These are phyloP conservation scores for Pisolithus thermaeus DNA, from an alignment of 1,284 basidiomycete species.

Conservation along the genomic window DNA sequence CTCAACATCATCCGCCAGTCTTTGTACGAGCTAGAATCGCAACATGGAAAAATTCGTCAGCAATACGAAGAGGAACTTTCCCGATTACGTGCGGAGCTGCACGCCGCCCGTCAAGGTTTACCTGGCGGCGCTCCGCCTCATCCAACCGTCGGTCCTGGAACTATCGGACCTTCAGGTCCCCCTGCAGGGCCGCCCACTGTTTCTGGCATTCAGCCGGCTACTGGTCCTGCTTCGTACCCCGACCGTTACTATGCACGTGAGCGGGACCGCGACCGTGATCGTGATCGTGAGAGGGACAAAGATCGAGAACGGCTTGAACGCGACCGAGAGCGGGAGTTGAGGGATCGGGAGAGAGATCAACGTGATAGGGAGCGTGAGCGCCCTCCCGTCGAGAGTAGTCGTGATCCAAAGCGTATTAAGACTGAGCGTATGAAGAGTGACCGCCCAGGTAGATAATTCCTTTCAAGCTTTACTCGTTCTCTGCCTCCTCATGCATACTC, in stretches of 20 bases:
- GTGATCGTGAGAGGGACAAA: constrained; percentile 32
- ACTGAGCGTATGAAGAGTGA: constrained; percentile 38
- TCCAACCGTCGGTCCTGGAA: constrained; percentile 28
- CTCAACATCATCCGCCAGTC: constrained; percentile 68
- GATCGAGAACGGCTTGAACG: constrained; percentile 30
- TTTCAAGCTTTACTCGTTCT: constrained; percentile 20
- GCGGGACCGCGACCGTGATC: constrained; percentile 33
- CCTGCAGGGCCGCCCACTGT: constrained; percentile 25
- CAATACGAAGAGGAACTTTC: constrained; percentile 73
- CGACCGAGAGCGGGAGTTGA: constrained; percentile 31
- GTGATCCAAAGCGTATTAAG: constrained; percentile 45
- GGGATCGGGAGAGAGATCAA: constrained; percentile 34
- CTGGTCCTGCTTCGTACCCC: constrained; percentile 31
- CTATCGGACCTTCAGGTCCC: constrained; percentile 28
- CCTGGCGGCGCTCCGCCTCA: constrained; percentile 29
- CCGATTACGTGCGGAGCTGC: constrained; percentile 61
- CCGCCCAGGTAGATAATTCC: constrained; percentile 32
- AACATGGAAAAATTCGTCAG: constrained; percentile 65
- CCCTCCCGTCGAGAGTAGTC: constrained; percentile 24
- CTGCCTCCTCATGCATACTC: constrained; percentile 25
- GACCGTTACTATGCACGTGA: constrained; percentile 39
- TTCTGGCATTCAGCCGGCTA: constrained; percentile 22
- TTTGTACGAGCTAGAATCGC: constrained; percentile 73
- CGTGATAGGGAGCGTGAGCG: constrained; percentile 33
- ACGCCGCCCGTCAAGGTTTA: constrained; percentile 36